Evolutionary conservation across 371 early-diverging fungal species (phyloP).

Genomic region (Homolaphlyctis polyrhiza): DNA sequence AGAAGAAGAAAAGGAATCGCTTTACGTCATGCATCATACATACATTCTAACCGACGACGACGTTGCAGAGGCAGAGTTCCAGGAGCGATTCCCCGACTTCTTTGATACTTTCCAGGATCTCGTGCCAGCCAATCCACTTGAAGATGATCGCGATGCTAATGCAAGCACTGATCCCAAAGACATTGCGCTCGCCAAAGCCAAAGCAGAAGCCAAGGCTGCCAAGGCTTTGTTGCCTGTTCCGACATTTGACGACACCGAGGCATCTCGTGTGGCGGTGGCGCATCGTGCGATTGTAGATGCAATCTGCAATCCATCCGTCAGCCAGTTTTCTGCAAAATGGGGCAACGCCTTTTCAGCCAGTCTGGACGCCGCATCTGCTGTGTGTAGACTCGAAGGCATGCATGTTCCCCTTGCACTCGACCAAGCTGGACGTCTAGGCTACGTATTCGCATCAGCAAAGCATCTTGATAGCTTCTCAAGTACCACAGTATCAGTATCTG

Average conservation of each 20-base stretch:
- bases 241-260: not conserved
- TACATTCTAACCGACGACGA: constrained; percentile 67
- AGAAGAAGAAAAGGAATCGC: constrained; percentile 64
- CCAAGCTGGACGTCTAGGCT: constrained; percentile 1
- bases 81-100: constrained; percentile 74
- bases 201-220: not conserved
- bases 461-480: constrained; percentile 1
- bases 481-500: not conserved
- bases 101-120: constrained; percentile 24
- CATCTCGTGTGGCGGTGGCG: not conserved
- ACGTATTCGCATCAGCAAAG: constrained; percentile 9
- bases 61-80: constrained; percentile 62
- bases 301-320: not conserved
- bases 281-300: not conserved
- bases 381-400: not conserved
- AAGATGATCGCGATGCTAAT: not conserved
- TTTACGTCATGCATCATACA: constrained; percentile 62
- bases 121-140: not conserved
- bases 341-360: not conserved
- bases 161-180: constrained; percentile 4
- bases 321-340: not conserved
- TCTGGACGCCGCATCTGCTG: not conserved
- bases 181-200: no score
- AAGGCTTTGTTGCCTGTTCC: not conserved
- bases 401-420: constrained; percentile 2